Percentiles rank a stretch among this genome's conserved stretches.
Conservation (phyloP, 768 basidiomycete species). For the Amanita pseudoporphyria region DNA sequence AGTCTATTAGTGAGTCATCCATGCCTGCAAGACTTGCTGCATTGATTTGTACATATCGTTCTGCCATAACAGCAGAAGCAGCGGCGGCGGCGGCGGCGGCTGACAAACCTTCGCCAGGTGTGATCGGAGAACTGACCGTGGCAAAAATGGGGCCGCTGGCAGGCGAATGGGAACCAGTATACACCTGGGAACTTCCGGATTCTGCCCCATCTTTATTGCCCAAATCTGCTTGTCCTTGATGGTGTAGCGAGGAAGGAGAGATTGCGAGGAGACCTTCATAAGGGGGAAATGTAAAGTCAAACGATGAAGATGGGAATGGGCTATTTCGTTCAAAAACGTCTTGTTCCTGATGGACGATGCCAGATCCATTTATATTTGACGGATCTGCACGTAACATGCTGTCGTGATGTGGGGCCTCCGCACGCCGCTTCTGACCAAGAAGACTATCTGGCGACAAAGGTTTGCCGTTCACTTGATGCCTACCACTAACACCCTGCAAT, state of each 20-base stretch:
- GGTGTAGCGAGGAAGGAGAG: conserved; percentile 20
- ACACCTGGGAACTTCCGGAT: conserved; percentile 10
- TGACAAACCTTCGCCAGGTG: conserved; percentile 43
- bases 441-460: conserved; percentile 56
- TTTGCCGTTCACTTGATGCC: conserved; percentile 77
- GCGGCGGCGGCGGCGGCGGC: conserved; percentile 53
- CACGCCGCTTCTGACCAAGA: conserved; percentile 68
- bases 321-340: conserved; percentile 31
- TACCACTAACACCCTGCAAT: conserved; percentile 46
- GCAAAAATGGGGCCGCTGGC: conserved; percentile 18
- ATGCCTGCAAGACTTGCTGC: conserved; percentile 39
- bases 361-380: conserved; percentile 35
- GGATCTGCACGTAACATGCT: conserved; percentile 76
- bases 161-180: conserved; percentile 20
- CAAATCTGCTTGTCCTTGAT: conserved; percentile 11
- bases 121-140: conserved; percentile 5
- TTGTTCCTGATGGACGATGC: conserved; percentile 18
- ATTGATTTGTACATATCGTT: conserved; percentile 60
- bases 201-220: conserved; percentile 9
- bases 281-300: conserved; percentile 65
- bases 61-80: conserved; percentile 61
- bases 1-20: conserved; percentile 54
- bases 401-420: conserved; percentile 73
- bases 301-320: conserved; percentile 58
- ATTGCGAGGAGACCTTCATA: conserved; percentile 57